Evolutionary conservation across 2,329 filamentous ascomycete species (phyloP), one percentile per base, ranked within the genome.

Genomic region (Alternaria angustiovoidea): DNA sequence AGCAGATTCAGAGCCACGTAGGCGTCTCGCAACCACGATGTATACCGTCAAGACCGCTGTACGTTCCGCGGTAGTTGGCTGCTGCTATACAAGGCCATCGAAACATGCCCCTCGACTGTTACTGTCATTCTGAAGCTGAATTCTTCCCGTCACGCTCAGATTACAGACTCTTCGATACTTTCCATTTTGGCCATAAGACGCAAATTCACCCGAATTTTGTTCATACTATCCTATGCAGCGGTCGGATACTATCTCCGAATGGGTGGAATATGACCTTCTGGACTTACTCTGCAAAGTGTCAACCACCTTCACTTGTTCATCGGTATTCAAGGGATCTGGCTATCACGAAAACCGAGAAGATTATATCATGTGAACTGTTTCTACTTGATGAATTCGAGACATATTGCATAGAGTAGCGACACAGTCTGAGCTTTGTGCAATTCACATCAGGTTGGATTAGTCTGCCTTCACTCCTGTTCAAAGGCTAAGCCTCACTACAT

Each of bases 21-120:
- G 53, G 30, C 42, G 7, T 47, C 53, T 14, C 51, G 65, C 12
- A 52, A 61, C 7, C 56, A 44, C 14, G 22, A 65, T 20, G 7
- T 66, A 36, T 47, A 59, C 3, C 39, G 59, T 3, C 26, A 64
- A 28, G 55, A 70, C 14, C 58, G 66, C 5, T 70, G 63, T 63
- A 43, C 39, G n/a, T 65, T 66, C 52, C 63, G 64, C 5, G 68
- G 68, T 28, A 62, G 65, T 41, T 63, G 61, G 55, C 52, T 72
- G 8, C 24, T 72, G 5, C 54, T 73, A 3, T 28, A 61, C 22
- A 62, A 61, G 43, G 61, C 62, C 1, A 53, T 66, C 18, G 55
- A 70, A 36, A 54, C 55, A 11, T 70, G 59, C 26, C 51, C 61
- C 1, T 68, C 62, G 2, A 67, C 3, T 11, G 11, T 32, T 1